Percentiles rank a stretch among this genome's conserved stretches.
phyloP scores from a whole-genome alignment of 1,139 yeast species.

The Hansenula lynferdii region DNA sequence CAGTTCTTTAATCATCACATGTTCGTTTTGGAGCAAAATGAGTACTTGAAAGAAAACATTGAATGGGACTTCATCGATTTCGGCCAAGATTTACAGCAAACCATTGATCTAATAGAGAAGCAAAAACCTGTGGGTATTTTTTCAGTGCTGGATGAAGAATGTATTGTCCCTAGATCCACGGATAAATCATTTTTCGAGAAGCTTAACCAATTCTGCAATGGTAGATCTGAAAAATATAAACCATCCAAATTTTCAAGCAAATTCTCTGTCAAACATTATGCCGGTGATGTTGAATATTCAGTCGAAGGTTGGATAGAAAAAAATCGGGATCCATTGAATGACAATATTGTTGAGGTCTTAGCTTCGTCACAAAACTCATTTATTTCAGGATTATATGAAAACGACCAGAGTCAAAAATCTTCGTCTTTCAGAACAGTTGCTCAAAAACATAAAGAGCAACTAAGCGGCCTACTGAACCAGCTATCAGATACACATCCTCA shows the following conservation, averaged over 20 bases:
- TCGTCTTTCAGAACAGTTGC: constrained; percentile 72
- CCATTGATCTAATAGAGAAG: constrained; percentile 86
- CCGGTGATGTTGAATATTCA: constrained; percentile 90
- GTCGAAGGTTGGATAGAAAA: constrained; percentile 93
- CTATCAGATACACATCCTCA: constrained; percentile 86
- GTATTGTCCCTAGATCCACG: constrained; percentile 87
- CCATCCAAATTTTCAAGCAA: constrained; percentile 68
- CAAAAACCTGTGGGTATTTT: constrained; percentile 79
- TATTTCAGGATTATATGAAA: constrained; percentile 40
- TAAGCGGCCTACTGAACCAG: constrained; percentile 66
- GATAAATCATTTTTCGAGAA: constrained; percentile 84
- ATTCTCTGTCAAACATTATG: constrained; percentile 86
- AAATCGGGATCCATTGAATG: constrained; percentile 91
- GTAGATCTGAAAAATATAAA: constrained; percentile 50
- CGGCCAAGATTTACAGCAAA: constrained; percentile 94
- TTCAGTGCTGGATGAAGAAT: constrained; percentile 88
- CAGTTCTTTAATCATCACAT: constrained; percentile 96
- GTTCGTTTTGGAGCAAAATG: constrained; percentile 95
- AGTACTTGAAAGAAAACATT: constrained; percentile 91
- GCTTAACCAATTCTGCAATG: constrained; percentile 43
- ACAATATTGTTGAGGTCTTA: constrained; percentile 57
- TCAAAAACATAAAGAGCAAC: constrained; percentile 80
- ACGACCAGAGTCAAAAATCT: constrained; percentile 19
- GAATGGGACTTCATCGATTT: constrained; percentile 96
- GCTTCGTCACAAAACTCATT: constrained; percentile 53